Percentiles rank a stretch among this genome's conserved stretches.
Conservation (phyloP, 2,329 filamentous ascomycete species). For the Neocatenulostroma microsporum region DNA sequence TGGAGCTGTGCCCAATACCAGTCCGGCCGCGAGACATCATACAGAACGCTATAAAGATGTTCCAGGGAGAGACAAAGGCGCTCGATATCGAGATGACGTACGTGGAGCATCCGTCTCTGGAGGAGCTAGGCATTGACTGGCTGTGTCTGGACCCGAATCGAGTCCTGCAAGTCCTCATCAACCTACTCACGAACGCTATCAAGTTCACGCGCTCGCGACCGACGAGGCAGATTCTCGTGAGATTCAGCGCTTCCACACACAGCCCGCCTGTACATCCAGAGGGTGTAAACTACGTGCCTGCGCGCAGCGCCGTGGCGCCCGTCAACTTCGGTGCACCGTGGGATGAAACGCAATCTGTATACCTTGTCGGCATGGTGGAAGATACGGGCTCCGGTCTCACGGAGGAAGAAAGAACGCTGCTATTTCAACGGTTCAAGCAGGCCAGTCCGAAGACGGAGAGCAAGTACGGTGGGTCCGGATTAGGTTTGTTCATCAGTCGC, state of each 20-base stretch:
- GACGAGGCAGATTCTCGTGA: conserved; percentile 32
- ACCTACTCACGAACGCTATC: conserved; percentile 68
- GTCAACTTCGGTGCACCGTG: conserved; percentile 24
- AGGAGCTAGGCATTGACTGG: conserved; percentile 53
- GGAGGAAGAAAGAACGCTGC: conserved; percentile 60
- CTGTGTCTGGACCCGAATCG: conserved; percentile 67
- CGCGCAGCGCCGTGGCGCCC: conserved; percentile 14
- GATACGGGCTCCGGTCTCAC: conserved; percentile 65
- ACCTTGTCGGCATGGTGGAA: conserved; percentile 50
- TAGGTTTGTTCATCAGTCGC: conserved; percentile 71
- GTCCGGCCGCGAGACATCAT: conserved; percentile 61
- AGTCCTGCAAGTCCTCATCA: conserved; percentile 71
- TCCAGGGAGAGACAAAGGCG: conserved; percentile 64
- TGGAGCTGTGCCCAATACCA: conserved; percentile 63
- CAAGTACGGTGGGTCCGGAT: conserved; percentile 69
- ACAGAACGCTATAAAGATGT: conserved; percentile 65
- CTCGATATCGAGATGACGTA: conserved; percentile 61
- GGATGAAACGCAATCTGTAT: conserved; percentile 31
- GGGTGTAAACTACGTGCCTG: conserved; percentile 28
- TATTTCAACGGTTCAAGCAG: conserved; percentile 75
- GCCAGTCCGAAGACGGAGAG: conserved; percentile 68
- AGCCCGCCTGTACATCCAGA: conserved; percentile 27
- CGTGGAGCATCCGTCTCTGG: conserved; percentile 55
- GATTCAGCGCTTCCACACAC: conserved; percentile 29
- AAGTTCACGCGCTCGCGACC: conserved; percentile 60